Conservation (phyloP, 257 asterid genomes). For the Cinchona pubescens region DNA sequence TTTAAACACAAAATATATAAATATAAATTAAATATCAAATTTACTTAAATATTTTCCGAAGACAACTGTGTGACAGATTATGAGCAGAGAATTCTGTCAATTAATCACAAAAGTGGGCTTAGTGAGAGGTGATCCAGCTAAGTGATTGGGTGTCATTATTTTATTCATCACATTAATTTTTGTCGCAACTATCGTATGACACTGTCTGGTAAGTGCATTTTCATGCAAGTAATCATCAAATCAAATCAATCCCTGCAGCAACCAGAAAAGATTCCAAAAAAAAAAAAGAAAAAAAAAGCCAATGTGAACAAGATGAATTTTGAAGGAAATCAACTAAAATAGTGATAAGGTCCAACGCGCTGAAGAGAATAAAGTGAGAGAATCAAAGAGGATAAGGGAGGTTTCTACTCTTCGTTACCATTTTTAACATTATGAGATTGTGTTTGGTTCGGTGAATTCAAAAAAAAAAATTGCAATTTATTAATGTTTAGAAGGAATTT, state of each 20-base stretch:
- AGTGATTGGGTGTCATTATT: background rate
- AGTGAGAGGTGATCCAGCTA: background rate
- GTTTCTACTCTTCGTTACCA: background rate
- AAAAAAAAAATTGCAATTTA: too few species aligned
- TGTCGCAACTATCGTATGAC: background rate
- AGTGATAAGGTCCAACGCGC: constrained; percentile 22
- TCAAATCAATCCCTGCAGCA: background rate
- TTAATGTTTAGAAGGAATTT: too few species aligned
- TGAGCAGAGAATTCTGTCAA: too few species aligned
- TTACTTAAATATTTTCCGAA: too few species aligned
- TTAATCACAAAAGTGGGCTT: constrained; percentile 4
- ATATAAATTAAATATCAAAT: too few species aligned
- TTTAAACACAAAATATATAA: too few species aligned
- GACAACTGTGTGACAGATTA: too few species aligned
- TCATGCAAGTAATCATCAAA: background rate
- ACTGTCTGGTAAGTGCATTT: background rate
- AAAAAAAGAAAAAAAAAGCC: too few species aligned
- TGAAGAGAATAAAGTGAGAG: constrained; percentile 9
- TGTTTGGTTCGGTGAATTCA: too few species aligned
- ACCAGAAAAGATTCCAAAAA: background rate
- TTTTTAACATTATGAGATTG: too few species aligned
- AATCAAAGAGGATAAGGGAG: constrained; percentile 3
- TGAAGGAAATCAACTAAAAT: background rate
- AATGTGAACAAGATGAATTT: constrained; percentile 28
- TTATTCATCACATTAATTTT: background rate